Evolutionary conservation across 2,329 filamentous ascomycete genomes (phyloP).

Genomic region (Colletotrichum abscissum): DNA sequence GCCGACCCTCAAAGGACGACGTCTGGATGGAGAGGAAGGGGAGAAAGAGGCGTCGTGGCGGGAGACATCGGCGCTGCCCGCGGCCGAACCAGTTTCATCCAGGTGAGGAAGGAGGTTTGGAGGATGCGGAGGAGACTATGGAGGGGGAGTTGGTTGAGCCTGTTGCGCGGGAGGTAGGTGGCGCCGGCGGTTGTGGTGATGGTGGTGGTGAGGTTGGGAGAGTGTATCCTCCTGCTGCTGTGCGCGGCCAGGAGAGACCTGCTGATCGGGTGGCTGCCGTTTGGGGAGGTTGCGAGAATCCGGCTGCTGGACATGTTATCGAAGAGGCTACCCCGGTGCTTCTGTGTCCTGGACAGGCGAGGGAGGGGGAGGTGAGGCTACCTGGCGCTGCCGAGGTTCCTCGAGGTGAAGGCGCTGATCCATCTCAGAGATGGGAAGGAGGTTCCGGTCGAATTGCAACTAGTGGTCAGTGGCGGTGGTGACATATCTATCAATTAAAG

Average conservation of each 20-base stretch:
- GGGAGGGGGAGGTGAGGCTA: neutral
- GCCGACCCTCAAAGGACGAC: neutral
- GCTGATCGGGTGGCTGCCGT: neutral
- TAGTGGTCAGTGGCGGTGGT: neutral
- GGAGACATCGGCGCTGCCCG: conserved; percentile 6
- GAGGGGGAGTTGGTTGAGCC: neutral
- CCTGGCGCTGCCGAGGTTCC: neutral
- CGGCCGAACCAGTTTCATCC: conserved; percentile 1
- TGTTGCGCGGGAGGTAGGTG: neutral
- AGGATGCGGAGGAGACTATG: neutral
- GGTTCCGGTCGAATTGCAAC: neutral
- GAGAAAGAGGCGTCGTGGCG: neutral
- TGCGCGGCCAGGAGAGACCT: neutral
- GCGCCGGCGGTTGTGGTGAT: too few relatives aligned
- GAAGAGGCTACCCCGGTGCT: neutral
- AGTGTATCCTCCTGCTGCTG: neutral
- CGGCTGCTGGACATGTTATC: neutral
- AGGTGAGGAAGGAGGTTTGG: neutral
- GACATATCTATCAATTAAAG: neutral
- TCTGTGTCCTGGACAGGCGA: neutral
- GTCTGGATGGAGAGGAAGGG: conserved; percentile 2
- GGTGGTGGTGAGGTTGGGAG: neutral
- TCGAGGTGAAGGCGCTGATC: neutral
- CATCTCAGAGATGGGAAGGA: neutral
- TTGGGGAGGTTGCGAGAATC: neutral